These are phyloP conservation scores for Cryptosporidium muris DNA, from an alignment of 169 alveolate genomes.

Conservation along the genomic window DNA sequence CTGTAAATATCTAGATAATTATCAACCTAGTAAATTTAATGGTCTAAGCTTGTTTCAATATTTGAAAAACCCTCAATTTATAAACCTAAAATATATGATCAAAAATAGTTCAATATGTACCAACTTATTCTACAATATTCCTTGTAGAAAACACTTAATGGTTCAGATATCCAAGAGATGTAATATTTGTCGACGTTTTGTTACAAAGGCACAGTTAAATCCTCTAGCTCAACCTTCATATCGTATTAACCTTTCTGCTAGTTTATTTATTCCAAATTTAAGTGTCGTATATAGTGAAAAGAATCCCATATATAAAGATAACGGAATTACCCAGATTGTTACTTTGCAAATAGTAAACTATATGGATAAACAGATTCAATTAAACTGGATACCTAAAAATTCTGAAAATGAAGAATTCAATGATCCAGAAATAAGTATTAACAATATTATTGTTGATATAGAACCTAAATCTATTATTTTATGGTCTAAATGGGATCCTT, in stretches of 20 bases:
- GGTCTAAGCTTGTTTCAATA: slow-evolving; percentile 21
- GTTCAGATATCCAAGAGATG: slow-evolving; percentile 73
- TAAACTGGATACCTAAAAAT: slow-evolving; percentile 14
- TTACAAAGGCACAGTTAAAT: slow-evolving; percentile 72
- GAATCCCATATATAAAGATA: neutral
- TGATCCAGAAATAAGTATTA: neutral
- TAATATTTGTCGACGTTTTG: slow-evolving; percentile 69
- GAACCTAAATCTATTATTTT: slow-evolving; percentile 32
- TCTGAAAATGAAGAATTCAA: slow-evolving; percentile 9
- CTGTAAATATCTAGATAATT: no score
- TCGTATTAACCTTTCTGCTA: slow-evolving; percentile 63
- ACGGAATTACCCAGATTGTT: neutral
- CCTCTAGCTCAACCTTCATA: slow-evolving; percentile 72
- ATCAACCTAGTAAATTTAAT: neutral
- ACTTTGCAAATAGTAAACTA: slow-evolving; percentile 21
- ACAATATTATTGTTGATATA: slow-evolving; percentile 3
- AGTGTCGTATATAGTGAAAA: slow-evolving; percentile 4
- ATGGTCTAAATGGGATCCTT: slow-evolving; percentile 59
- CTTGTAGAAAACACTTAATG: neutral
- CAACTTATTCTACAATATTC: slow-evolving; percentile 6
- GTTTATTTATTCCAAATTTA: slow-evolving; percentile 44
- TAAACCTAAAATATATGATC: slow-evolving; percentile 9
- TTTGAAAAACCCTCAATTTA: slow-evolving; percentile 46
- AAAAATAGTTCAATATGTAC: slow-evolving; percentile 1
- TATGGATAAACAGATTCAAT: slow-evolving; percentile 31